Evolutionary conservation across 164 flowering plant species (phyloP).

Genomic region (Euptelea pleiosperma): DNA sequence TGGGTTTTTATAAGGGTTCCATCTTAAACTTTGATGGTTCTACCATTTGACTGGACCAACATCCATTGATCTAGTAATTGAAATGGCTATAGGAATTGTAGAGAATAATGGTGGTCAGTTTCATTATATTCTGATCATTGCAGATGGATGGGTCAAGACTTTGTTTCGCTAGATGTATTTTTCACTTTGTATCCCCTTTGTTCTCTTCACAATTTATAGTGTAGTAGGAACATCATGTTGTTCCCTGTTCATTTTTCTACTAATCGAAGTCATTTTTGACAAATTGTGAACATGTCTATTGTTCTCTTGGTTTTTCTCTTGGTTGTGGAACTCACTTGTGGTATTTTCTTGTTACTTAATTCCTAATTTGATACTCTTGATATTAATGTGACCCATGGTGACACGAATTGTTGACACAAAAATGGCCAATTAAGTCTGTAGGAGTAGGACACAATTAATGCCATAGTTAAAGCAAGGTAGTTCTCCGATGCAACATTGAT

Average conservation of each 20-base stretch:
- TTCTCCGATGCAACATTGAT: neutral
- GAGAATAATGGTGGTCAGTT: conserved; percentile 44
- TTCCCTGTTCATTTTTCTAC: too few relatives aligned
- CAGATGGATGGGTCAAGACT: conserved; percentile 46
- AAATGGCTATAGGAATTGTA: conserved; percentile 36
- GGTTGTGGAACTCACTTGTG: neutral
- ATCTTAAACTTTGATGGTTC: neutral
- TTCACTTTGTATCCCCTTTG: too few relatives aligned
- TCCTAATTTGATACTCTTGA: conserved; percentile 1
- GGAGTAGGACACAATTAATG: conserved; percentile 42
- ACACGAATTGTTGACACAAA: conserved; percentile 41
- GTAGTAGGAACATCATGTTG: too few relatives aligned
- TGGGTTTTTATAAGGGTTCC: neutral
- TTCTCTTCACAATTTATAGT: neutral
- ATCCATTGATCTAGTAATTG: conserved; percentile 48
- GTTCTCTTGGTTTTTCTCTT: neutral
- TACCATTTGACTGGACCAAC: conserved; percentile 35
- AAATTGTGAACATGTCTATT: too few relatives aligned
- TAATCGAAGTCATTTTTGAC: too few relatives aligned
- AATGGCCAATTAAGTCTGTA: conserved; percentile 39
- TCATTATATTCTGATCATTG: conserved; percentile 47
- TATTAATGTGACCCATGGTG: conserved; percentile 26
- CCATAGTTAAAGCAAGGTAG: conserved; percentile 56
- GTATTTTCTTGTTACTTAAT: neutral
- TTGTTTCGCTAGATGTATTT: neutral